Percentiles rank a stretch among this genome's conserved stretches.
These are phyloP conservation scores for Suillus luteus DNA, from an alignment of 768 basidiomycete species.

Conservation along the genomic window DNA sequence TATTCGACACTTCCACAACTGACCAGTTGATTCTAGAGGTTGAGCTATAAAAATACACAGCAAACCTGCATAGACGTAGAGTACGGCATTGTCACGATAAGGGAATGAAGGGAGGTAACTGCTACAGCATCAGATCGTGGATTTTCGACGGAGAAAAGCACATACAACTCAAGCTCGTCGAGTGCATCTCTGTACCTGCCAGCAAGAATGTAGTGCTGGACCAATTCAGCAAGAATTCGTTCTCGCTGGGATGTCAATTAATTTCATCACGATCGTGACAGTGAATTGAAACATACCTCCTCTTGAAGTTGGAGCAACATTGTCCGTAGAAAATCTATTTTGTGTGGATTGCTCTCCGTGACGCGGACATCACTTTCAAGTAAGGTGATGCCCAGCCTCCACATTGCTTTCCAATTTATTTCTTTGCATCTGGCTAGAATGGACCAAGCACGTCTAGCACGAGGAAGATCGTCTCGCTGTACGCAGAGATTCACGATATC, in stretches of 20 bases:
- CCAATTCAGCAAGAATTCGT: slow-evolving; percentile 71
- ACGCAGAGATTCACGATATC: slow-evolving; percentile 75
- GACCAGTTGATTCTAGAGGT: slow-evolving; percentile 18
- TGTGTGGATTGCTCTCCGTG: slow-evolving; percentile 34
- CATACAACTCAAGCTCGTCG: slow-evolving; percentile 85
- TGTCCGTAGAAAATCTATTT: slow-evolving; percentile 61
- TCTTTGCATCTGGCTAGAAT: slow-evolving; percentile 79
- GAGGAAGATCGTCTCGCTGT: slow-evolving; percentile 61
- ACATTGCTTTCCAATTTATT: slow-evolving; percentile 70
- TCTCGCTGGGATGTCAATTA: slow-evolving; percentile 54
- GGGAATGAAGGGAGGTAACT: slow-evolving; percentile 90
- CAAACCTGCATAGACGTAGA: slow-evolving; percentile 85
- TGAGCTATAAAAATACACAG: slow-evolving; percentile 66
- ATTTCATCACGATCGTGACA: slow-evolving; percentile 6
- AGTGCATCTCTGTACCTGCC: slow-evolving; percentile 68
- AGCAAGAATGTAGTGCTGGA: slow-evolving; percentile 62
- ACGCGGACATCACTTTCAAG: slow-evolving; percentile 40
- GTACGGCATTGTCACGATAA: slow-evolving; percentile 75
- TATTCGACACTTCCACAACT: slow-evolving; percentile 7
- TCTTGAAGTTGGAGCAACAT: slow-evolving; percentile 73
- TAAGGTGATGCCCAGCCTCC: slow-evolving; percentile 66
- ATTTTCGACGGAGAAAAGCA: slow-evolving; percentile 15
- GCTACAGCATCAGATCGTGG: slow-evolving; percentile 11
- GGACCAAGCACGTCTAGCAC: slow-evolving; percentile 72
- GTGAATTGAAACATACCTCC: slow-evolving; percentile 48